Base-by-base conservation (phyloP, 257 asterid species). In the Gynochthodes officinalis region DNA sequence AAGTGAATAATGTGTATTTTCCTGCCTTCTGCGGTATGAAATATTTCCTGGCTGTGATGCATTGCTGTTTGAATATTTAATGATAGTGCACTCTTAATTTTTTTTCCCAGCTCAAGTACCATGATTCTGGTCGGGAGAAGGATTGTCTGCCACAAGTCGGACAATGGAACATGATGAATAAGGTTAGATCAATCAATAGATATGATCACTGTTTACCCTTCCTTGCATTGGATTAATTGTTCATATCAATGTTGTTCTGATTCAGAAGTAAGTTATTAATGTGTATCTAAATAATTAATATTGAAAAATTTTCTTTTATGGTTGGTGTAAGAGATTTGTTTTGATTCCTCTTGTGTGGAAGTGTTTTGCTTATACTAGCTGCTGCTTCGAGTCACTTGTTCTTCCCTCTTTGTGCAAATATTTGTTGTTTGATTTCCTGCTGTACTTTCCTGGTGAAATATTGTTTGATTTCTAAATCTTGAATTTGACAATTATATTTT, bases 131-230 rank as follows among this genome's bases (percentile, higher is more conserved):
- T 12, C 84, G 97, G 42, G 98, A 92, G 85, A 95, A 79, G 79
- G 96, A 92, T 70, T 92, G 98, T 67, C 87, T 88, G 60, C 99
- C 99, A 0, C 94, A 90, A 83, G 96, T 92, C 73, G 99, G 99
- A 28, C 98, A 95, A 64, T 94, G 99, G 99, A 91, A 94, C 23
- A 94, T 94, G 99, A 91, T 89, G 99, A 89, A 94, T n/a, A 91
- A 92, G 97, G 99, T 94, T 44, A n/a, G 58, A 39, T 32, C 15
- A 7, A 13, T 14, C 32, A 23, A 6, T 21, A 53, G 35, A 23
- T n/a, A 13, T 58, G 64, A 46, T 30, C 16, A 39, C 40, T n/a
- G n/a, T n/a, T n/a, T n/a, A n/a, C n/a, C n/a, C n/a, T n/a, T n/a
- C n/a, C n/a, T n/a, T n/a, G n/a, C n/a, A n/a, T n/a, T n/a, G 28